These are phyloP conservation scores for Clarkia xantiana DNA, from an alignment of 345 rosid genomes.

Conservation along the genomic window DNA sequence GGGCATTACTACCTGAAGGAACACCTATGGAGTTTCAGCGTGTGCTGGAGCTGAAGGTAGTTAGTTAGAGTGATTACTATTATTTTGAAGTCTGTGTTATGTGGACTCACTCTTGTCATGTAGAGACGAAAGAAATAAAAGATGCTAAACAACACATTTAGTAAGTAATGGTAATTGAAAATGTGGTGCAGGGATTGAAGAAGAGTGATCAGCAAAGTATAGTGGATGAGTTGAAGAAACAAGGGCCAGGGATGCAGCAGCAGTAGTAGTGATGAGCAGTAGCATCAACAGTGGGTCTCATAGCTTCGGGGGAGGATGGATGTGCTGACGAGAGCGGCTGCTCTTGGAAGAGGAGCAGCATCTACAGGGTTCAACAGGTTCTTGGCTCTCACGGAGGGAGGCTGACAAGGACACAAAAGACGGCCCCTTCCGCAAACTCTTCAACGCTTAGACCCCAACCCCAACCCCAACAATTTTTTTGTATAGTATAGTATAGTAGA, in stretches of 20 bases:
- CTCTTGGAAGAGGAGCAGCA: conserved; percentile 97
- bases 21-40: conserved; percentile 98
- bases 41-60: conserved; percentile 85
- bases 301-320: conserved; percentile 85
- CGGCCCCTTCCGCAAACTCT: conserved; percentile 91
- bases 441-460: conserved; percentile 53
- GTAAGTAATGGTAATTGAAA: background rate
- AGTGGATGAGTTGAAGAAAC: conserved; percentile 85
- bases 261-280: conserved; percentile 5
- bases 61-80: background rate
- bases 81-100: too few relatives aligned
- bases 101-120: too few relatives aligned
- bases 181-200: conserved; percentile 55
- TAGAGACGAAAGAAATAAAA: too few relatives aligned
- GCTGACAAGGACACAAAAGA: conserved; percentile 96
- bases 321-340: conserved; percentile 89
- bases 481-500: too few relatives aligned
- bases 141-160: too few relatives aligned
- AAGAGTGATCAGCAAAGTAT: conserved; percentile 83
- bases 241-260: conserved; percentile 45
- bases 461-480: too few relatives aligned
- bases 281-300: conserved; percentile 41
- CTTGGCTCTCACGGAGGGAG: conserved; percentile 94
- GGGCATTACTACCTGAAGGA: conserved; percentile 95
- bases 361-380: conserved; percentile 95